Percentiles rank a stretch among this genome's conserved stretches.
phyloP scores from a whole-genome alignment of 139 green algal species.

The Chlamydomonas sphaeroides region DNA sequence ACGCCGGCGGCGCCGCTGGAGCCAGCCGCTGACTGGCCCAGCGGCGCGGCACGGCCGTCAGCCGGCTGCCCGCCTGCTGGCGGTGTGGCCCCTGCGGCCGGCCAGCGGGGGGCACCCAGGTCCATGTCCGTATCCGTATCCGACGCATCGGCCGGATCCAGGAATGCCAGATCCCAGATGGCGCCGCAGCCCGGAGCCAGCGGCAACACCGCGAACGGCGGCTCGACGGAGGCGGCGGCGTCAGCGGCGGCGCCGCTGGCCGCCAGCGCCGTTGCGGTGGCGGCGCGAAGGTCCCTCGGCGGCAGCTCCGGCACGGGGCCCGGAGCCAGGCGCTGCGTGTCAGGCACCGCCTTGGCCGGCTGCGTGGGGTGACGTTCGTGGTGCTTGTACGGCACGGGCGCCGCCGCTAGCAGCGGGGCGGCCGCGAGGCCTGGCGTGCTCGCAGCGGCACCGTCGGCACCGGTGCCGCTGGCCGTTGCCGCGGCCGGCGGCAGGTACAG shows the following conservation, averaged over 20 bases:
- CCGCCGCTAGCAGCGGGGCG: not conserved
- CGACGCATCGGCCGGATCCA: not conserved
- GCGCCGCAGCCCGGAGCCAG: constrained; percentile 23
- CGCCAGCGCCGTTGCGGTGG: not conserved
- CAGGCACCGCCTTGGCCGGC: too few relatives aligned
- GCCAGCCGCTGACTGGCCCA: not conserved
- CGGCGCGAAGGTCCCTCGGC: not conserved
- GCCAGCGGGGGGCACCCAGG: too few relatives aligned
- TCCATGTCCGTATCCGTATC: not conserved
- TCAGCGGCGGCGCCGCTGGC: not conserved
- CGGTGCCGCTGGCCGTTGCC: not conserved
- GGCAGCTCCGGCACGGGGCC: constrained; percentile 1
- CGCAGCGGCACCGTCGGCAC: not conserved
- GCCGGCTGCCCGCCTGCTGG: not conserved
- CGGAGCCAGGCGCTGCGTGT: not conserved
- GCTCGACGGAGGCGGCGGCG: not conserved
- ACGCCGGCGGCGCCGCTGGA: not conserved
- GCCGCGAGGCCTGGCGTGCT: too few relatives aligned
- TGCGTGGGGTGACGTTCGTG: not conserved
- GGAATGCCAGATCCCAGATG: constrained; percentile 17
- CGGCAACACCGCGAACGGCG: not conserved
- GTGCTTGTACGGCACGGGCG: not conserved
- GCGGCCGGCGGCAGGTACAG: constrained; percentile 15
- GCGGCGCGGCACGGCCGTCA: not conserved
- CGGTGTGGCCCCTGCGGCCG: too few relatives aligned